phyloP scores from a whole-genome alignment of 306 rosid genomes.

The Cicer cuneatum region DNA sequence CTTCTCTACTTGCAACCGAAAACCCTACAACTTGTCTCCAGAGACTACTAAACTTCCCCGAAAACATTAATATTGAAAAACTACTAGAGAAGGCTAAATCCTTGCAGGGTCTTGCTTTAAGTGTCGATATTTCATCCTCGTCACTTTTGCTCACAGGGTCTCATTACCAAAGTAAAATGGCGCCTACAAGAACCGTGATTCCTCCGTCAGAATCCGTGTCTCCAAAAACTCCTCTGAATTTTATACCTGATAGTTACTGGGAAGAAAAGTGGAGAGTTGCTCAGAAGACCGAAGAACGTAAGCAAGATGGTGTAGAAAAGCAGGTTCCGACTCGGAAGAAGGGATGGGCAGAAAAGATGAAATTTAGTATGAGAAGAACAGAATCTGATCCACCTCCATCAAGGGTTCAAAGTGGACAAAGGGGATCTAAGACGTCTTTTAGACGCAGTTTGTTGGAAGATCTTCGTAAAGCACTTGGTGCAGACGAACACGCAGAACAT shows the following conservation, averaged over 20 bases:
- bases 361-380: slow-evolving; percentile 63
- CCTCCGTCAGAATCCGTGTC: slow-evolving; percentile 63
- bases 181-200: slow-evolving; percentile 53
- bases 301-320: slow-evolving; percentile 51
- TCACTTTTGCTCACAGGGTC: slow-evolving; percentile 49
- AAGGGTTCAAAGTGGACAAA: slow-evolving; percentile 57
- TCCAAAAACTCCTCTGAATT: slow-evolving; percentile 71
- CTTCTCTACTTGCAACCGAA: slow-evolving; percentile 92
- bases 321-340: slow-evolving; percentile 64
- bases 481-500: slow-evolving; percentile 58
- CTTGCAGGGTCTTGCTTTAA: slow-evolving; percentile 73
- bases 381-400: slow-evolving; percentile 76
- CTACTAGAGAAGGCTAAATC: slow-evolving; percentile 84
- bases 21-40: slow-evolving; percentile 94
- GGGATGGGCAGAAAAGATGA: slow-evolving; percentile 91
- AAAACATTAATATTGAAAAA: slow-evolving; percentile 65
- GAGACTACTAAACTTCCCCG: slow-evolving; percentile 84
- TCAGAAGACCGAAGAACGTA: slow-evolving; percentile 76
- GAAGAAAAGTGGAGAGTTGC: slow-evolving; percentile 97
- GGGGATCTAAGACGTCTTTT: slow-evolving; percentile 59
- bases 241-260: slow-evolving; percentile 88
- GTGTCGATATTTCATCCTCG: slow-evolving; percentile 61
- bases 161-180: slow-evolving; percentile 54
- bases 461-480: slow-evolving; percentile 72
- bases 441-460: slow-evolving; percentile 84